Evolutionary conservation across 2,329 filamentous ascomycete genomes (phyloP).

Genomic region (Ceratocystis cubensis): DNA sequence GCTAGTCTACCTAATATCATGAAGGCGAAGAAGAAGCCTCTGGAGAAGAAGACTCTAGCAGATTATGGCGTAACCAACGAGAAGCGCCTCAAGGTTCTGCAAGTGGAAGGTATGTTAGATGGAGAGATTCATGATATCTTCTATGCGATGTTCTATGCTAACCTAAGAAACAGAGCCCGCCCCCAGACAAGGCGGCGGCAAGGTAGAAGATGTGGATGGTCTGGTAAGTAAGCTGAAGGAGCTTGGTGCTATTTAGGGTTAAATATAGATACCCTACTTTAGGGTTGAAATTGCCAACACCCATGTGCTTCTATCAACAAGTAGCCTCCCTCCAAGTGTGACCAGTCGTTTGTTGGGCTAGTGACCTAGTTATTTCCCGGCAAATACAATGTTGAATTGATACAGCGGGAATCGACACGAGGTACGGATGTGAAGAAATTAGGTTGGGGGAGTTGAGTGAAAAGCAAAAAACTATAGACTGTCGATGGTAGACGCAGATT

Average conservation of each 20-base stretch:
- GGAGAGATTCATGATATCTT: conserved; percentile 6
- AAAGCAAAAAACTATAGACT: too few species aligned
- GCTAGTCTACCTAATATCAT: conserved; percentile 96
- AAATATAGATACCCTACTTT: neutral
- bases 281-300: neutral
- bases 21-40: conserved; percentile 99
- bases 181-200: conserved; percentile 78
- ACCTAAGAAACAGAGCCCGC: conserved; percentile 53
- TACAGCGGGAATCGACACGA: too few species aligned
- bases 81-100: conserved; percentile 73
- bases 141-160: conserved; percentile 17
- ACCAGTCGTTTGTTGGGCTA: neutral
- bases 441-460: neutral
- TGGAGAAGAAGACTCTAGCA: conserved; percentile 78
- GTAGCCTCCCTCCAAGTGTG: neutral
- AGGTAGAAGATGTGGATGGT: conserved; percentile 96
- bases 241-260: conserved; percentile 64
- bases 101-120: conserved; percentile 59
- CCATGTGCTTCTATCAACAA: neutral
- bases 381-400: too few species aligned
- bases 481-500: too few species aligned
- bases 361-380: too few species aligned
- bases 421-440: neutral
- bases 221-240: conserved; percentile 91
- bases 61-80: conserved; percentile 69